Evolutionary conservation across 1,284 basidiomycete species (phyloP), one percentile per base, ranked within the genome.

Genomic region (Ganoderma meredithae): DNA sequence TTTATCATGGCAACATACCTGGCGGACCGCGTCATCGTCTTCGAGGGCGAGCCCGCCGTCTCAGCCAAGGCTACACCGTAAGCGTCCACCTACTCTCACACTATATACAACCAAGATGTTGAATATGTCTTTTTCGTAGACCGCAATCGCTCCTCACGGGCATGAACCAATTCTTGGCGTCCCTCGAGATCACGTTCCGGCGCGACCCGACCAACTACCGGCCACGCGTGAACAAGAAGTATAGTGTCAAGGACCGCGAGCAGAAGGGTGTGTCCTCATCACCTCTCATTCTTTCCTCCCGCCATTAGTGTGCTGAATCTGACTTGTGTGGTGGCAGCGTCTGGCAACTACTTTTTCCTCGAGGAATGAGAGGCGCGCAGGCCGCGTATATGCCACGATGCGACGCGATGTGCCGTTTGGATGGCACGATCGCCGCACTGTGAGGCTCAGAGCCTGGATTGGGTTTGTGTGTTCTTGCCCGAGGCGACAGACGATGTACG

Each of bases 1-100:
- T 98, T 98, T 81, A 95, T 96, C 83, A 95, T 95, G 93, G 95
- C 96, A 4, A 97, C 96, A 3, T 98, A 98, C 80, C 92, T 98
- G 67, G 96, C 96, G 60, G 97, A 98, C 79, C 93, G 96, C 70
- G 97, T 99, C 76, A 97, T 99, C 73, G 95, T 98, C 19, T 98
- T 97, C 77, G 92, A 95, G 78, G 96, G 96, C 62, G 81, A 89
- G 75, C 96, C 96, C 9, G 95, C 94, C 58, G 79, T 95, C 60
- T 68, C 91, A 66, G 94, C 96, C 15, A 96, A 90, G 40, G 95
- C 95, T 19, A 93, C 94, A 56, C 93, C 92, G 93, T 95, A 79
- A 75, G 92, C 83, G 19, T n/a, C 6, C 55, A 15, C 33, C n/a
- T 39, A n/a, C n/a, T 13, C 41, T 22, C 40, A 2, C 5, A 22